phyloP scores from a whole-genome alignment of 345 rosid genomes.

The Ceriops tagal region DNA sequence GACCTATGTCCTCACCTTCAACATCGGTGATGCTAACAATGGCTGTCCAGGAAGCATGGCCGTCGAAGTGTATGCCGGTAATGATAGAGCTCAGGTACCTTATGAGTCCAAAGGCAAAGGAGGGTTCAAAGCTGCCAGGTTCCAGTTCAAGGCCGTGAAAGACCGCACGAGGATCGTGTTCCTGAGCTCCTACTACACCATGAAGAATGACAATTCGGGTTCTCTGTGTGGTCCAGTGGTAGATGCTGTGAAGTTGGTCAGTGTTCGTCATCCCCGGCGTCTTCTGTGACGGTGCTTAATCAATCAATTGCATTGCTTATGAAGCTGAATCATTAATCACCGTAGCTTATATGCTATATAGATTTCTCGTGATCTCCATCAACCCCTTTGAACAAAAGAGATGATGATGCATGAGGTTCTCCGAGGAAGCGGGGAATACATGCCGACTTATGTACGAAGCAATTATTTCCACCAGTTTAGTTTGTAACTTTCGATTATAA shows the following conservation, averaged over 20 bases:
- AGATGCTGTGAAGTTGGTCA: conserved; percentile 59
- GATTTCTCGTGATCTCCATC: too few relatives aligned
- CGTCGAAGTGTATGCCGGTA: conserved; percentile 62
- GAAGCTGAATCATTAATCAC: too few relatives aligned
- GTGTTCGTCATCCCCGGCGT: conserved; percentile 23
- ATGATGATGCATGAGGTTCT: too few relatives aligned
- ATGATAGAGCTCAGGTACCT: conserved; percentile 35
- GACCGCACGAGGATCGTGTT: conserved; percentile 54
- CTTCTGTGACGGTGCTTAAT: background rate
- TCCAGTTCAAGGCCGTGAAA: conserved; percentile 51
- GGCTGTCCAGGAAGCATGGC: conserved; percentile 58
- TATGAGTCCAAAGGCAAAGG: conserved; percentile 65
- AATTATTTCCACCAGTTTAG: too few relatives aligned
- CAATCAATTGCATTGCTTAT: too few relatives aligned
- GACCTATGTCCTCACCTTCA: conserved; percentile 51
- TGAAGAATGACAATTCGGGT: conserved; percentile 60
- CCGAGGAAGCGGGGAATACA: too few relatives aligned
- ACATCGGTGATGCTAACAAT: conserved; percentile 57
- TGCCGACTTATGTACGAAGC: too few relatives aligned
- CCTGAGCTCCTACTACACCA: conserved; percentile 61
- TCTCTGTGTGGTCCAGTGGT: conserved; percentile 78
- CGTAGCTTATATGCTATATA: too few relatives aligned
- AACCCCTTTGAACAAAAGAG: too few relatives aligned
- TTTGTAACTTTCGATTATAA: too few relatives aligned
- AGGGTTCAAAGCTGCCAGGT: conserved; percentile 40